Base-by-base conservation (phyloP, 208 protist species). In the Kentomonas sorsogonicus region DNA sequence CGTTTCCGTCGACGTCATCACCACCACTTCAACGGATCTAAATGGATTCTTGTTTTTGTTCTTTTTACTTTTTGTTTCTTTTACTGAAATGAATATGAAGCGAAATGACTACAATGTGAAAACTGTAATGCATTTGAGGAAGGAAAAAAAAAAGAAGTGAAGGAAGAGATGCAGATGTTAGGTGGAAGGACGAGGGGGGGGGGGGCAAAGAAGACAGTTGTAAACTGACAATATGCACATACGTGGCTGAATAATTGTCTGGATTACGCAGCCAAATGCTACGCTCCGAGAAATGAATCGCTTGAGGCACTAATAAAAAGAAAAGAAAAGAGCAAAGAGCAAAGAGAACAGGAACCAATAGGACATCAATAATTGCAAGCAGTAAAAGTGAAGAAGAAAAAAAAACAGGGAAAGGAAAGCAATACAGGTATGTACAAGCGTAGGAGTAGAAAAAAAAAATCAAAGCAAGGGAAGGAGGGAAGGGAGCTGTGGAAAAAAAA, bases 311-410 rank as follows among this genome's bases (percentile, higher is more conserved):
- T 31, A 40, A 45, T 30, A 45, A 15, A 33, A n/a, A 41, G 23
- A 26, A 56, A 46, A 63, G 60, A 38, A 31, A 43, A 56, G 36
- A 52, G 16, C 7, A 39, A 38, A 60, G 26, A 50, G 52, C 18
- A 41, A 26, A 38, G 36, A 48, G 3, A 60, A 60, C 25, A 25
- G 1, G 4, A 18, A 46, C 29, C 3, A 46, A 16, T 30, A 57
- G 11, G n/a, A 53, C 5, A 59, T 22, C 41, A 33, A 27, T n/a
- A 16, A 54, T 23, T 11, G 6, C n/a, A 64, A 47, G 13, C 25
- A 6, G 33, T 9, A 10, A 45, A 16, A 23, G 6, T 22, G 18
- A 2, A 47, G 3, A 29, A 29, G 27, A 22, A 47, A 29, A 47
- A 16, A 13, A 29, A 30, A 22, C 22, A 44, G 4, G 40, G 5